Base-by-base conservation (phyloP, 2,329 filamentous ascomycete genomes). In the Orbilia blumenaviensis region DNA sequence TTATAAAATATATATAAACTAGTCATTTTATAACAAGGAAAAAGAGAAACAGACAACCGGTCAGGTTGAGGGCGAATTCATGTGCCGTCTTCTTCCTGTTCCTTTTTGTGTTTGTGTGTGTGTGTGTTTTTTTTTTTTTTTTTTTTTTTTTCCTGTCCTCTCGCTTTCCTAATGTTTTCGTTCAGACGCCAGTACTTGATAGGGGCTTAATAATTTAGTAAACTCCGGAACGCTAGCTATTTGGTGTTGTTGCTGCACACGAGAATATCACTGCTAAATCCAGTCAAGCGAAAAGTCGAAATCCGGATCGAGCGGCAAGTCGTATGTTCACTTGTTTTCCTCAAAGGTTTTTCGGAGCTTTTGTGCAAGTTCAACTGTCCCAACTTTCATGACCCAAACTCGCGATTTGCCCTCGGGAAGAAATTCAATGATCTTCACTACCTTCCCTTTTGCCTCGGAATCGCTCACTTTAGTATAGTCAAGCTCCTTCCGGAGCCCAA, bases 371-470 rank as follows among this genome's bases (percentile, higher is more conserved):
- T 77, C 72, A 38, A 77, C 78, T 12, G 78, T 76, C 36, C 78
- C 78, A 29, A 79, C 77, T 34, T 78, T 79, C 46, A 78, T 73
- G 29, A 77, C 66, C 64, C 78, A 80, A 21, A 77, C 75, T 23
- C 66, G 73, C 27, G 71, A 60, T 48, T 71, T 66, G 16, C 77
- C 77, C 5, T 38, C 60, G 4, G 66, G 66, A 36, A 78, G 52
- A 50, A 80, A 78, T 61, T 80, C 80, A 7, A 78, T 64, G 38
- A 80, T 34, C 34, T 66, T 71, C 12, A 80, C 63, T 5, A 75
- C 76, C 41, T 77, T 78, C 23, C 72, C 64, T 21, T 78, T 72
- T n/a, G 66, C 75, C 12, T 78, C 71, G 14, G 72, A 71, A 14
- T 69, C 67, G 18, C 67, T 77, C 23, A 79, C 36, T 29, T 41